Percentiles rank a stretch among this genome's conserved stretches.
These are phyloP conservation scores for Heterobasidion annosum DNA, from an alignment of 1,284 basidiomycete species.

Conservation along the genomic window DNA sequence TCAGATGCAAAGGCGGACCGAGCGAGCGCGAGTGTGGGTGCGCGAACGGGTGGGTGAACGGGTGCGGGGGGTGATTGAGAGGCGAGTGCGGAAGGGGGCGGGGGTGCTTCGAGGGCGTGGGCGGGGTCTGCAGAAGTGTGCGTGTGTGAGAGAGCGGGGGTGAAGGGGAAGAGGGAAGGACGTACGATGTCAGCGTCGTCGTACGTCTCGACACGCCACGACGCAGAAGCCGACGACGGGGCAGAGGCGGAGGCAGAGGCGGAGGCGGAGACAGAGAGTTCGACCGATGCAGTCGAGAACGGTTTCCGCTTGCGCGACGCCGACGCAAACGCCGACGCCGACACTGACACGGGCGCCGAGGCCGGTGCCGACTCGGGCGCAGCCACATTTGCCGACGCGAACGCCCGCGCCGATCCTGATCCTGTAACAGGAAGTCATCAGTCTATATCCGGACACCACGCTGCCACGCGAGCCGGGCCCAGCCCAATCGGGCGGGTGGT, in stretches of 20 bases:
- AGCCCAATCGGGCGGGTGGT: neutral
- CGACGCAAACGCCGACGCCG: neutral
- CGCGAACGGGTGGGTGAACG: conserved; percentile 33
- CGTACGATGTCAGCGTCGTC: neutral
- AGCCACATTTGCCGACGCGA: too few relatives aligned
- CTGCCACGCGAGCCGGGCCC: too few relatives aligned
- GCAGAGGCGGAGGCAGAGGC: too few relatives aligned
- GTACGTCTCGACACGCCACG: neutral
- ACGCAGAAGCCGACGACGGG: neutral
- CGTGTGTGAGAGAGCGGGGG: conserved; percentile 1
- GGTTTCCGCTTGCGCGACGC: conserved; percentile 2
- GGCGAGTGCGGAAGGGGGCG: conserved; percentile 6
- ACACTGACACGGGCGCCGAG: neutral
- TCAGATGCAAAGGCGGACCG: neutral
- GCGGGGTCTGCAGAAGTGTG: conserved; percentile 5
- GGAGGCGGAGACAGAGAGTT: neutral
- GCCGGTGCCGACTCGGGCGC: too few relatives aligned
- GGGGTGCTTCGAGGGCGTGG: conserved; percentile 5
- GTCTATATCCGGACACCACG: too few relatives aligned
- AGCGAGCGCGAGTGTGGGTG: neutral
- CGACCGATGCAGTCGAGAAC: neutral
- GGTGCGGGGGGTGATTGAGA: conserved; percentile 16
- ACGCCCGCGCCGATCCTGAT: too few relatives aligned
- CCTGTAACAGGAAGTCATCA: too few relatives aligned
- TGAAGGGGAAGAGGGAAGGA: neutral